These are phyloP conservation scores for Bipolaris zeicola DNA, from an alignment of 2,329 filamentous ascomycete genomes.

Conservation along the genomic window DNA sequence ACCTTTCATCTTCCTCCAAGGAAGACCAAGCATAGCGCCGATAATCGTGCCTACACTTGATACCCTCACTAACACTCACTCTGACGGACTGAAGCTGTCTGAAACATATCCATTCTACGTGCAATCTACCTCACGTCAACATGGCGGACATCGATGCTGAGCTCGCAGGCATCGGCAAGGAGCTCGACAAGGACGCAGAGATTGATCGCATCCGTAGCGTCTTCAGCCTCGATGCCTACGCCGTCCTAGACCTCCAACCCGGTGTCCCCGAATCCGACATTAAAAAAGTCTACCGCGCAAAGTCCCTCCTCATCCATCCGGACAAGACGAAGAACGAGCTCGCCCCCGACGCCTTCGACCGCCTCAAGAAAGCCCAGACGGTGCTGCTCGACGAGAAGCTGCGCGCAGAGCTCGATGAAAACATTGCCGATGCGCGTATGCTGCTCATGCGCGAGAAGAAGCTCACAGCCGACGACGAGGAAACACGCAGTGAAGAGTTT, in stretches of 20 bases:
- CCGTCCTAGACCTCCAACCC: conserved; percentile 92
- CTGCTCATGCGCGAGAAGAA: conserved; percentile 93
- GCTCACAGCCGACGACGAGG: conserved; percentile 85
- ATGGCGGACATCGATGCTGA: conserved; percentile 67
- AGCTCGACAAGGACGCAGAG: conserved; percentile 95
- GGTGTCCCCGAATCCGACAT: conserved; percentile 96
- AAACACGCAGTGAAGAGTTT: conserved; percentile 84
- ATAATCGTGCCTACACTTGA: not conserved
- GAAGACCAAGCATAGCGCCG: not conserved
- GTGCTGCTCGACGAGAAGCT: conserved; percentile 93
- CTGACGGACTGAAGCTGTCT: not conserved
- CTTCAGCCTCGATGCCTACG: conserved; percentile 85
- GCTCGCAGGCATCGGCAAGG: conserved; percentile 83
- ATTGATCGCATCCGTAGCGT: conserved; percentile 93
- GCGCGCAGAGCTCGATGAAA: conserved; percentile 84
- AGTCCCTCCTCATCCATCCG: conserved; percentile 98
- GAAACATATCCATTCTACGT: not conserved
- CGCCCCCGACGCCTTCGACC: conserved; percentile 94
- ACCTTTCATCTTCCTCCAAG: not conserved
- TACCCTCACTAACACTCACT: not conserved
- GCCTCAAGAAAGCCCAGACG: conserved; percentile 91
- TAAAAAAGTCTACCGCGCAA: conserved; percentile 91
- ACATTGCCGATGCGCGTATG: conserved; percentile 94
- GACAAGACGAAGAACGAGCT: conserved; percentile 93
- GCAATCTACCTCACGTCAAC: conserved; percentile 5